Percentiles rank a stretch among this genome's conserved stretches.
These are phyloP conservation scores for Meyerozyma sp. DNA, from an alignment of 1,139 yeast genomes.

Conservation along the genomic window DNA sequence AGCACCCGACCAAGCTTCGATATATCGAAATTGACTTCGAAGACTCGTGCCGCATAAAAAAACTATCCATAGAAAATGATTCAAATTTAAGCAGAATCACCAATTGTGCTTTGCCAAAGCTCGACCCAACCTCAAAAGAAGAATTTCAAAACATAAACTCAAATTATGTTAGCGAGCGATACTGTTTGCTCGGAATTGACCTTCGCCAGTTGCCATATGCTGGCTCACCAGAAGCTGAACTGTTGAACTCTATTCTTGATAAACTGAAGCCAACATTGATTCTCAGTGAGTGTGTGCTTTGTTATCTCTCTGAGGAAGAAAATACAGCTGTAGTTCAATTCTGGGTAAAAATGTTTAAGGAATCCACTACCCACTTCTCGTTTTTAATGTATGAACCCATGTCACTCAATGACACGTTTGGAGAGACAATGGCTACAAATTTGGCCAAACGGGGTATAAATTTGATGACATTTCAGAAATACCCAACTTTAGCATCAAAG, in stretches of 20 bases:
- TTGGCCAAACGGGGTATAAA: slow-evolving; percentile 66
- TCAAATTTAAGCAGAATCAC: slow-evolving; percentile 11
- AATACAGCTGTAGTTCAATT: slow-evolving; percentile 47
- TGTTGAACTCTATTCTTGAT: slow-evolving; percentile 20
- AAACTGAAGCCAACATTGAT: slow-evolving; percentile 57
- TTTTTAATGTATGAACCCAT: slow-evolving; percentile 82
- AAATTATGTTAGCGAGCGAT: slow-evolving; percentile 38
- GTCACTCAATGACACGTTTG: slow-evolving; percentile 69
- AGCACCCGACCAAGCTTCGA: slow-evolving; percentile 20
- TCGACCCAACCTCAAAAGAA: slow-evolving; percentile 14
- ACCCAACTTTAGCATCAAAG: slow-evolving; percentile 40
- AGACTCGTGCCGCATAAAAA: slow-evolving; percentile 57
- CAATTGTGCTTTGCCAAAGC: slow-evolving; percentile 2
- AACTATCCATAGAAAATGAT: slow-evolving; percentile 41
- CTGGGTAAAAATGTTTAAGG: slow-evolving; percentile 21
- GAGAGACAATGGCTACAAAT: slow-evolving; percentile 75
- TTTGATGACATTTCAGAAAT: slow-evolving; percentile 47
- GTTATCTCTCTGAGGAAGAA: slow-evolving; percentile 63
- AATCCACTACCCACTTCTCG: slow-evolving; percentile 17
- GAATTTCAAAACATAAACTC: slow-evolving; percentile 20
- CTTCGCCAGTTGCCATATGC: slow-evolving; percentile 30
- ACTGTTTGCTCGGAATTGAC: slow-evolving; percentile 54
- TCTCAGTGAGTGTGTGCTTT: slow-evolving; percentile 84
- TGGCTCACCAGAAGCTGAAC: slow-evolving; percentile 2
- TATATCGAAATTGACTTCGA: slow-evolving; percentile 78